phyloP scores from a whole-genome alignment of 306 rosid species.

The Mucuna pruriens region DNA sequence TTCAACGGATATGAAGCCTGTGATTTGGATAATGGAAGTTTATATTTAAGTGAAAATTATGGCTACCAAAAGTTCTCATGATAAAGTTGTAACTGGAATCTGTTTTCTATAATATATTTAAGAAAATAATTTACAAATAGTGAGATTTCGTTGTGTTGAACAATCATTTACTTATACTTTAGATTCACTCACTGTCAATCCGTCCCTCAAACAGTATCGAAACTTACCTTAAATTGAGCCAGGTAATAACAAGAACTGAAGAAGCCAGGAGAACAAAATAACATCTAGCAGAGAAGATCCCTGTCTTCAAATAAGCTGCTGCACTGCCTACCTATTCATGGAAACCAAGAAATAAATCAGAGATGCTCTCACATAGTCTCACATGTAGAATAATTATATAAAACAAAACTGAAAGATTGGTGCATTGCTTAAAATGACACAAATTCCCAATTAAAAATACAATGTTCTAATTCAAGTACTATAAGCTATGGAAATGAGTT shows the following conservation, averaged over 20 bases:
- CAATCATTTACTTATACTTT: background rate
- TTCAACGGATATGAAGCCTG: background rate
- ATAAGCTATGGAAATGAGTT: background rate
- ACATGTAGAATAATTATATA: background rate
- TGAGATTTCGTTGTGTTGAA: background rate
- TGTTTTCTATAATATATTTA: background rate
- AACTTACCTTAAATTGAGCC: conserved; percentile 83
- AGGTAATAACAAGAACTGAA: conserved; percentile 79
- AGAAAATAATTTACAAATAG: background rate
- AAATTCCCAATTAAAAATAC: background rate
- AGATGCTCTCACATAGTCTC: background rate
- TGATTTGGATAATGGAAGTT: conserved; percentile 20
- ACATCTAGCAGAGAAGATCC: conserved; percentile 62
- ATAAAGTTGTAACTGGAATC: background rate
- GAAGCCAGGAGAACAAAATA: conserved; percentile 69
- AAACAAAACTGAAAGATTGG: background rate
- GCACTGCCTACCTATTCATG: conserved; percentile 79
- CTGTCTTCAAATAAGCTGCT: conserved; percentile 76
- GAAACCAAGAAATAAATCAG: conserved; percentile 7
- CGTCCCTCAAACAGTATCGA: background rate
- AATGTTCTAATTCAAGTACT: background rate
- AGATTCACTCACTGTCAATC: conserved; percentile 27
- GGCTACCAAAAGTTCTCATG: conserved; percentile 2
- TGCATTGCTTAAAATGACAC: conserved; percentile 23
- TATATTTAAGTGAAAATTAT: background rate